A percentile compares a stretch with the other conserved stretches of the same genome.
Conservation (phyloP, 2,329 filamentous ascomycete species). For the Penicillium concentricum region DNA sequence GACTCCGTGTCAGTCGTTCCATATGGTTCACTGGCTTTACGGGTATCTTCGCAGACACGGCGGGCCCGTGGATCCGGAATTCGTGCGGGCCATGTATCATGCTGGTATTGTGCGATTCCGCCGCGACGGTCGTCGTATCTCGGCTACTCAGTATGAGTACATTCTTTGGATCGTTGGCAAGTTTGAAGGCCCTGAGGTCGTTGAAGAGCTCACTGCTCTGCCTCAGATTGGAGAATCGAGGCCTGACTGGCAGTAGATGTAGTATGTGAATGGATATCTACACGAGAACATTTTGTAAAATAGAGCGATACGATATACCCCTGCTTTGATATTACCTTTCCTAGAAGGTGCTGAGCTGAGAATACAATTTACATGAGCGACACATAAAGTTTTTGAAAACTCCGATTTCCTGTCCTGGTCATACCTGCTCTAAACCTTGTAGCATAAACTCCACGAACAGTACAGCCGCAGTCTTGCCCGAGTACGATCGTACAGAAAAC, state of each 20-base stretch:
- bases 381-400: neutral
- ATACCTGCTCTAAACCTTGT: neutral
- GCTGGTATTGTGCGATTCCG: constrained; percentile 49
- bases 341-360: neutral
- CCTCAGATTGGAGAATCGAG: constrained; percentile 18
- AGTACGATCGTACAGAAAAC: constrained; percentile 8
- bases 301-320: constrained; percentile 19
- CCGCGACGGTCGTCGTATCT: constrained; percentile 35
- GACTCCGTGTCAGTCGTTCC: constrained; percentile 43
- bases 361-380: neutral
- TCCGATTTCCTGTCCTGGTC: neutral
- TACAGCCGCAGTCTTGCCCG: neutral
- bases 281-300: constrained; percentile 2
- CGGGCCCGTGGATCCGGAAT: constrained; percentile 42
- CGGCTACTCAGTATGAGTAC: constrained; percentile 40
- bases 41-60: constrained; percentile 43
- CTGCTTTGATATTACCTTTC: neutral
- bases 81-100: constrained; percentile 52
- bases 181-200: constrained; percentile 46
- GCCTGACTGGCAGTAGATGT: neutral
- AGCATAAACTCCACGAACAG: constrained; percentile 2
- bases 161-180: constrained; percentile 45
- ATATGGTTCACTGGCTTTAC: constrained; percentile 50
- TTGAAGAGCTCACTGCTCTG: constrained; percentile 27
- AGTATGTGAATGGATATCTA: neutral